Conservation (phyloP, 139 green algal species). For the Chlorella sp. region DNA sequence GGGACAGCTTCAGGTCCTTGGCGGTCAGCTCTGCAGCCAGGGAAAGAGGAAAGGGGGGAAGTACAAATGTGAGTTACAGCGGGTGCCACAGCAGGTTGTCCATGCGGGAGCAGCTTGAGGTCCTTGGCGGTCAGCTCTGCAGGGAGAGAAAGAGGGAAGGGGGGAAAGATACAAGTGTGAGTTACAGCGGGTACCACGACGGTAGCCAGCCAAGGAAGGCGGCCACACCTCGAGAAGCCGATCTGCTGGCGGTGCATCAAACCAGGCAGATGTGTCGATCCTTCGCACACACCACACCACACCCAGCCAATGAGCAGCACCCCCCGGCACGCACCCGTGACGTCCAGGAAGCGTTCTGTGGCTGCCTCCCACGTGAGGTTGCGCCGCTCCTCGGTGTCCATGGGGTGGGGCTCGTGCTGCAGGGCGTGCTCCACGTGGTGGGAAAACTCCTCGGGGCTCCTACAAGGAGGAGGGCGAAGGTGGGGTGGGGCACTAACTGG, state of each 20-base stretch:
- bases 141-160: no score
- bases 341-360: conserved; percentile 93
- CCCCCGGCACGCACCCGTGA: conserved; percentile 44
- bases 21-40: conserved; percentile 58
- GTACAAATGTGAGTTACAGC: not conserved
- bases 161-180: not conserved
- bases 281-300: not conserved
- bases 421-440: conserved; percentile 78
- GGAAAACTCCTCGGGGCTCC: conserved; percentile 89
- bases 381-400: conserved; percentile 77
- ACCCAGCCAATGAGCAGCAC: not conserved
- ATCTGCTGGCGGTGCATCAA: no score
- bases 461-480: not conserved
- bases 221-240: no score
- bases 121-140: conserved; percentile 69
- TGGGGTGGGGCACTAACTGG: no score
- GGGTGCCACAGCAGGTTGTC: not conserved
- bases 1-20: conserved; percentile 53
- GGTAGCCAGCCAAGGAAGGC: not conserved
- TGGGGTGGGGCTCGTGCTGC: conserved; percentile 75
- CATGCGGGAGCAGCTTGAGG: conserved; percentile 23
- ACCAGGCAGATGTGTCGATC: not conserved
- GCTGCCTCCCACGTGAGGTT: conserved; percentile 95
- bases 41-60: no score
- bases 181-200: not conserved